These are phyloP conservation scores for Chrysoporthe cubensis DNA, from an alignment of 2,329 filamentous ascomycete species.

Conservation along the genomic window DNA sequence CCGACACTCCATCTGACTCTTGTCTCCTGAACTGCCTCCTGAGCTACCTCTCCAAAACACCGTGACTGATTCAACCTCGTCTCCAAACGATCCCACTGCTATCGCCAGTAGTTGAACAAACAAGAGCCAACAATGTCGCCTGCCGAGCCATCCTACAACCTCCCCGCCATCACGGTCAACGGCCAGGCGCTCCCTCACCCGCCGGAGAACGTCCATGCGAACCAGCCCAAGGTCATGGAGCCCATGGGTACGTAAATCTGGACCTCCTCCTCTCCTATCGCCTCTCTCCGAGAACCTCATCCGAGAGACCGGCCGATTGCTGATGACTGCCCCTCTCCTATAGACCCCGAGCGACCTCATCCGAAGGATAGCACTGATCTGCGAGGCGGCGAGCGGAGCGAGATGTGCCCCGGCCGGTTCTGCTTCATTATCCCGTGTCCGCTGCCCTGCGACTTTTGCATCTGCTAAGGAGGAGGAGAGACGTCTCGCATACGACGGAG, in stretches of 20 bases:
- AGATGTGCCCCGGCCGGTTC: conserved; percentile 42
- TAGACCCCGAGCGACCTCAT: conserved; percentile 37
- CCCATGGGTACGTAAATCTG: conserved; percentile 25
- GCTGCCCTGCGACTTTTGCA: conserved; percentile 44
- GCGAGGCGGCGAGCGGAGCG: conserved; percentile 37
- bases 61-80: too few relatives aligned
- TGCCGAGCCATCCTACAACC: conserved; percentile 11
- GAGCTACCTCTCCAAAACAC: not conserved
- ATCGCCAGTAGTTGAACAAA: not conserved
- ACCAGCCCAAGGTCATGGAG: conserved; percentile 17
- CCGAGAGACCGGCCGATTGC: not conserved
- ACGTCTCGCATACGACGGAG: not conserved
- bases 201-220: conserved; percentile 16
- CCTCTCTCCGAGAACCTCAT: not conserved
- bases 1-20: too few relatives aligned
- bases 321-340: not conserved
- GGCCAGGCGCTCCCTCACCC: conserved; percentile 21
- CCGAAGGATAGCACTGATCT: conserved; percentile 32
- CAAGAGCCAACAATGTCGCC: conserved; percentile 23
- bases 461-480: conserved; percentile 33
- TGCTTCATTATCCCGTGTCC: conserved; percentile 46
- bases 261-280: not conserved
- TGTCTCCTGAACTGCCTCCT: not conserved
- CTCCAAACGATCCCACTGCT: not conserved
- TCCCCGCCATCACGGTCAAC: conserved; percentile 22